phyloP scores from a whole-genome alignment of 2,329 filamentous ascomycete genomes.

The Phaeosphaeria sp. region DNA sequence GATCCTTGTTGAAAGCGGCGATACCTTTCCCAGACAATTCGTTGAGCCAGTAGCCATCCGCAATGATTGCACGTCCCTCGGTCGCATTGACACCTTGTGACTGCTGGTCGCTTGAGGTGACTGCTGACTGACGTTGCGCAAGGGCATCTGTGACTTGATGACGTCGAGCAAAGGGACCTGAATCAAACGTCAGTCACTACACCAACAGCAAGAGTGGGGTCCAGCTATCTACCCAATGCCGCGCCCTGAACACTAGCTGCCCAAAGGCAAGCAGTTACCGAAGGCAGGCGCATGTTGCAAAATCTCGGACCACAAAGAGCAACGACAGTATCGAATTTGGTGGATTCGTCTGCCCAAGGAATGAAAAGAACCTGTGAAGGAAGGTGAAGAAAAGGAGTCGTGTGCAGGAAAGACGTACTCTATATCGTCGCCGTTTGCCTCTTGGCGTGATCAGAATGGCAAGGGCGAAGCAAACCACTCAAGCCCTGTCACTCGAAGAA shows the following conservation, averaged over 20 bases:
- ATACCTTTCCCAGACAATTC: slow-evolving; percentile 53
- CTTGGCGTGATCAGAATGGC: slow-evolving; percentile 7
- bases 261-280: slow-evolving; percentile 38
- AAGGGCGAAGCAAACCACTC: slow-evolving; percentile 8
- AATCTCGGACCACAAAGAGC: background rate
- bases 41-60: slow-evolving; percentile 51
- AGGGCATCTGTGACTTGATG: slow-evolving; percentile 3
- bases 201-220: background rate
- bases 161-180: slow-evolving; percentile 17
- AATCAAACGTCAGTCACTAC: slow-evolving; percentile 7
- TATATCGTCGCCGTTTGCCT: slow-evolving; percentile 11
- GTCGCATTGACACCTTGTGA: slow-evolving; percentile 5
- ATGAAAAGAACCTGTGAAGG: slow-evolving; percentile 7
- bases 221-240: slow-evolving; percentile 20
- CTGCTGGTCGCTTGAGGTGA: background rate
- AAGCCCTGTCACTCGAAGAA: slow-evolving; percentile 3
- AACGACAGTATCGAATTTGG: slow-evolving; percentile 2
- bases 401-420: slow-evolving; percentile 9
- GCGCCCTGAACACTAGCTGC: slow-evolving; percentile 32
- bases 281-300: slow-evolving; percentile 30
- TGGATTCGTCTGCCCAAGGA: slow-evolving; percentile 5
- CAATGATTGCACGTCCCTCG: background rate
- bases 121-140: slow-evolving; percentile 5
- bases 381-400: slow-evolving; percentile 4
- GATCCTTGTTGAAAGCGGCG: slow-evolving; percentile 49